Evolutionary conservation across 768 basidiomycete species (phyloP).

Genomic region (Agrocybe praecox): DNA sequence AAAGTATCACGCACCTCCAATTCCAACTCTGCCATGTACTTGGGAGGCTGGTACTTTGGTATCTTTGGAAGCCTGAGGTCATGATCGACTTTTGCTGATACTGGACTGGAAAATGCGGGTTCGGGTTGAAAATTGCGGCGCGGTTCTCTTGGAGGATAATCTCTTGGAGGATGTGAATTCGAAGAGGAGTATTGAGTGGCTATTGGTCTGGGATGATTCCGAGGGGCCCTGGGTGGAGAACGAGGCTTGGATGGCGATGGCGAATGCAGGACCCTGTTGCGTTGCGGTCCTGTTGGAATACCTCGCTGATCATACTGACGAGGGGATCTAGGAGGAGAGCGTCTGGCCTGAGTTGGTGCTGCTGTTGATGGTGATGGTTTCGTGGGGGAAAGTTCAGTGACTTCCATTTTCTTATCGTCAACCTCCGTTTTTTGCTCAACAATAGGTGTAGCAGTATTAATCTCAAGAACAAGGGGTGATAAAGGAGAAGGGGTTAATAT

Average conservation of each 20-base stretch:
- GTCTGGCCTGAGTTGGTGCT: background rate
- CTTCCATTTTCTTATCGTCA: slow-evolving; percentile 4
- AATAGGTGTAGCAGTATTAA: slow-evolving; percentile 2
- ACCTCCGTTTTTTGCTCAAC: slow-evolving; percentile 12
- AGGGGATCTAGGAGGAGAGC: slow-evolving; percentile 14
- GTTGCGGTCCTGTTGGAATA: slow-evolving; percentile 14
- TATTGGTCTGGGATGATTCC: slow-evolving; percentile 22
- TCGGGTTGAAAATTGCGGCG: slow-evolving; percentile 16
- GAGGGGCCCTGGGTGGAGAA: slow-evolving; percentile 45
- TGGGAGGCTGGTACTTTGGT: slow-evolving; percentile 9
- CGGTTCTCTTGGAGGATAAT: slow-evolving; percentile 15
- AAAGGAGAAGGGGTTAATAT: background rate
- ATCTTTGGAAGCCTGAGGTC: slow-evolving; percentile 5
- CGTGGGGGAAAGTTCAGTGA: background rate
- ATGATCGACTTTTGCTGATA: background rate
- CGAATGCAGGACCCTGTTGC: slow-evolving; percentile 29
- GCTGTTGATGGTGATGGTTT: background rate
- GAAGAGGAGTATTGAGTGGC: slow-evolving; percentile 14
- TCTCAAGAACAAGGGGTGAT: background rate
- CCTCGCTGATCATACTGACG: slow-evolving; percentile 1
- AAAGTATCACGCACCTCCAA: slow-evolving; percentile 17
- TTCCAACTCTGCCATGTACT: slow-evolving; percentile 16
- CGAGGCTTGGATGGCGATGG: slow-evolving; percentile 32
- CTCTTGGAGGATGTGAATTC: slow-evolving; percentile 14
- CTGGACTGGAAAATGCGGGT: background rate